Base-by-base conservation (phyloP, 2,329 filamentous ascomycete species). In the Ascochyta koolunga region DNA sequence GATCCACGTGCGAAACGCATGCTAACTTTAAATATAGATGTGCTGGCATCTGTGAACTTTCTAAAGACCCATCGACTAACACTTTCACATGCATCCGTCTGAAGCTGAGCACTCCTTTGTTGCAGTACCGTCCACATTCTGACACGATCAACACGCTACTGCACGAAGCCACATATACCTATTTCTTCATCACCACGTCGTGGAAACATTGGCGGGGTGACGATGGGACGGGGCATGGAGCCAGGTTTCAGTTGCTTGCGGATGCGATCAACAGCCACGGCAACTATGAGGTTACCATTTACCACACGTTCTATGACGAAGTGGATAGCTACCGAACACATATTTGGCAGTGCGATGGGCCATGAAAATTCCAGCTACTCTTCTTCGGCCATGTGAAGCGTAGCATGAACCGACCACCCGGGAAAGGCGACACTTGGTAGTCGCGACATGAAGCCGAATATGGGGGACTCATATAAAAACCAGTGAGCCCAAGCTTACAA, bases 251-350 rank as follows among this genome's bases (percentile, higher is more conserved):
- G 38, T 58, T 78, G 15, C 66, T 79, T 1, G 77, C 77, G 2
- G 73, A 77, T 50, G 74, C 76, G n/a, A 76, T 79, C 50, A 79
- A 78, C 53, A 72, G 69, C 43, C 77, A 79, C 50, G 76, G 75
- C 33, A 64, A 60, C 43, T 78, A 78, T 48, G 56, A 73, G 3
- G 64, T 79, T 22, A 77, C 76, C 25, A 62, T 79, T 10, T 79
- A 70, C 54, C 77, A 79, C 59, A 76, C 73, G 3, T 79, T 79
- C 48, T 77, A 79, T 54, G 76, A 79, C 32, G 77, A 79, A 58
- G 77, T 79, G 11, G 76, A 79, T 18, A 77, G 72, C 61, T 79
- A 76, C 52, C 68, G 77, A 16, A 79, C 75, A 7, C 77, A 79
- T 58, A 61, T 79, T 21, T 79, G 77, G 77, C 70, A 76, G 52